These are phyloP conservation scores for Citrullus amarus DNA, from an alignment of 306 rosid genomes.

Conservation along the genomic window DNA sequence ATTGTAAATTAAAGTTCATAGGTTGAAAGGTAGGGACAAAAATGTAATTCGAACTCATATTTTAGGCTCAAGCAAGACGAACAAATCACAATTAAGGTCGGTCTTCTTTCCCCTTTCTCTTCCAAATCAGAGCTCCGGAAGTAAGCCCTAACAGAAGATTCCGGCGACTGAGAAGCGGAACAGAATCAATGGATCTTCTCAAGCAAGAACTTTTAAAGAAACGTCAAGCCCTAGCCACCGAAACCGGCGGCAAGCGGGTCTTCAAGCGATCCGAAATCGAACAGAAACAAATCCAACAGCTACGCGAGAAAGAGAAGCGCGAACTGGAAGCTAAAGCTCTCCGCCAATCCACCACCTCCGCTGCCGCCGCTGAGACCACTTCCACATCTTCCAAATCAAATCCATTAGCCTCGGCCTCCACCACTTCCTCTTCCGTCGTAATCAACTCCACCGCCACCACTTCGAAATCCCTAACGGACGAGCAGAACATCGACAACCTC, in stretches of 20 bases:
- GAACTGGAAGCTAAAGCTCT: slow-evolving; percentile 72
- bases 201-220: slow-evolving; percentile 74
- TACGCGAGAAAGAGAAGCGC: slow-evolving; percentile 83
- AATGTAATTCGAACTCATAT: neutral
- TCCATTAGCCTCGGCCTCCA: slow-evolving; percentile 14
- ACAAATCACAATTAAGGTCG: neutral
- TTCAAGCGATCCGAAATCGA: slow-evolving; percentile 96
- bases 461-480: slow-evolving; percentile 42
- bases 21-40: neutral
- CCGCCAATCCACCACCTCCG: slow-evolving; percentile 37
- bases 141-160: neutral
- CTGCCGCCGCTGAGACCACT: slow-evolving; percentile 3
- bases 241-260: slow-evolving; percentile 65
- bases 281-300: slow-evolving; percentile 68
- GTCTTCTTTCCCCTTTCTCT: neutral
- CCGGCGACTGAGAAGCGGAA: slow-evolving; percentile 24
- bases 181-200: slow-evolving; percentile 52
- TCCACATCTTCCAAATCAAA: slow-evolving; percentile 14
- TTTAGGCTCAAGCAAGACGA: neutral
- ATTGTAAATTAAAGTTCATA: no score
- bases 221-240: slow-evolving; percentile 60
- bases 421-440: slow-evolving; percentile 19
- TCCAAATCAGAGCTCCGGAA: neutral
- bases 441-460: slow-evolving; percentile 29
- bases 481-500: slow-evolving; percentile 67